Evolutionary conservation across 2,329 filamentous ascomycete species (phyloP), one percentile per base, ranked within the genome.

Genomic region (Fusarium devonianum): DNA sequence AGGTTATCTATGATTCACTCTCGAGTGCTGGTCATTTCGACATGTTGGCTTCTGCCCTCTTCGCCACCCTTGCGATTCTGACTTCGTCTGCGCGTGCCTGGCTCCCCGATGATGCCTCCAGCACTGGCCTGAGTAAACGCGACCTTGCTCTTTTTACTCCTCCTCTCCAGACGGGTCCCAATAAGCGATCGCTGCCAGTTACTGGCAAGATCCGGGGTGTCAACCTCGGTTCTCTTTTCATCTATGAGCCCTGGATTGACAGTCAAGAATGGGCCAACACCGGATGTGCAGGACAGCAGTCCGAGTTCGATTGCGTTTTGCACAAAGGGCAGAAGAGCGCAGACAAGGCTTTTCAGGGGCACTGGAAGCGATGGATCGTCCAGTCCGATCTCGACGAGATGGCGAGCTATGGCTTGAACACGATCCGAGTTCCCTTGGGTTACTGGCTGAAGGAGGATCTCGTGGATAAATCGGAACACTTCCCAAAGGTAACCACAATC

Each of bases 211-310:
- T 83, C 40, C 77, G 80, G 8, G 81, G 80, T 22, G 80, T 83
- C 46, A 83, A 83, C 60, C 67, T 82, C 7, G 79, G 80, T 5
- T 74, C 76, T 1, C 71, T 76, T 17, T 82, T 83, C 59, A 64
- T 83, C 42, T 68, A 77, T 23, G 80, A 84, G 67, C 78, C 78
- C 7, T 83, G 80, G 80, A 78, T 83, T 62, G 74, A 74, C 34
- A 55, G 58, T 12, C 61, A 67, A 19, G 71, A 72, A 39, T 84
- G 80, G 79, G 64, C 52, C 13, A 58, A 56, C 13, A 79, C 81
- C 62, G 78, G 78, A 23, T 83, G 80, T 54, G 65, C 65, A 7
- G 69, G 60, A 2, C 60, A 70, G n/a, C 65, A 72, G 12, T 78
- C 76, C 32, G 80, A 83, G 66, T 82, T 80, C 55, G 79, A 82